Conservation (phyloP, 257 asterid genomes). For the Verbascum thapsus region DNA sequence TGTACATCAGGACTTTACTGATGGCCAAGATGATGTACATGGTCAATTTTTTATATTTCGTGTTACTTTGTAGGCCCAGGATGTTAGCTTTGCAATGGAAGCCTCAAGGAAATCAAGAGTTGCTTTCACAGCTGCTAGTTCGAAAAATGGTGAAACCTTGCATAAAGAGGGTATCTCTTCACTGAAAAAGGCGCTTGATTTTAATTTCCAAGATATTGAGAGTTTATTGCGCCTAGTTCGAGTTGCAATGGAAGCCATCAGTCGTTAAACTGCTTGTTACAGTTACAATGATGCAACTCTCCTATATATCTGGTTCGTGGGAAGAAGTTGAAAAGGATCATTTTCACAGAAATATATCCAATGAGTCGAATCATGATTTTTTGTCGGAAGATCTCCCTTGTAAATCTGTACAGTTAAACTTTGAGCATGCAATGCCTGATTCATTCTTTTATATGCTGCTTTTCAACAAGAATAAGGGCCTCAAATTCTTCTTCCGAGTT, state of each 20-base stretch:
- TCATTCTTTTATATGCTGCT: slow-evolving; percentile 40
- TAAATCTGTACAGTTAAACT: slow-evolving; percentile 54
- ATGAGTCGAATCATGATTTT: slow-evolving; percentile 34
- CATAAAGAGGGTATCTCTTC: slow-evolving; percentile 58
- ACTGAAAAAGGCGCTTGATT: slow-evolving; percentile 86
- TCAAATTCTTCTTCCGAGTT: slow-evolving; percentile 25
- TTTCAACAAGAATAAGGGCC: slow-evolving; percentile 35
- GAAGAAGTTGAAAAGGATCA: too few species aligned
- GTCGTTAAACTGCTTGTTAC: slow-evolving; percentile 44
- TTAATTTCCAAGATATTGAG: slow-evolving; percentile 84
- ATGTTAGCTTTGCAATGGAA: slow-evolving; percentile 85
- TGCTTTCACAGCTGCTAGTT: slow-evolving; percentile 72
- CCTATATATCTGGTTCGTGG: slow-evolving; percentile 30
- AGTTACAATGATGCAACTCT: slow-evolving; percentile 27
- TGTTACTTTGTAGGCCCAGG: slow-evolving; percentile 67
- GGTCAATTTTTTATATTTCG: background rate
- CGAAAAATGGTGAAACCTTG: slow-evolving; percentile 60
- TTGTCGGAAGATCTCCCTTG: slow-evolving; percentile 41
- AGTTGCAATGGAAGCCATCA: slow-evolving; percentile 77
- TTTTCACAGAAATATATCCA: slow-evolving; percentile 24
- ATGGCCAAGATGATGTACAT: too few species aligned
- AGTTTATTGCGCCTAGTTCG: slow-evolving; percentile 85
- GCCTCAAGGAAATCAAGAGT: slow-evolving; percentile 84
- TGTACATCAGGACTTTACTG: too few species aligned
- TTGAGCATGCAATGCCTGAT: slow-evolving; percentile 37